Evolutionary conservation across 1,284 basidiomycete species (phyloP), one percentile per base, ranked within the genome.

Genomic region (Vanrija sp.): DNA sequence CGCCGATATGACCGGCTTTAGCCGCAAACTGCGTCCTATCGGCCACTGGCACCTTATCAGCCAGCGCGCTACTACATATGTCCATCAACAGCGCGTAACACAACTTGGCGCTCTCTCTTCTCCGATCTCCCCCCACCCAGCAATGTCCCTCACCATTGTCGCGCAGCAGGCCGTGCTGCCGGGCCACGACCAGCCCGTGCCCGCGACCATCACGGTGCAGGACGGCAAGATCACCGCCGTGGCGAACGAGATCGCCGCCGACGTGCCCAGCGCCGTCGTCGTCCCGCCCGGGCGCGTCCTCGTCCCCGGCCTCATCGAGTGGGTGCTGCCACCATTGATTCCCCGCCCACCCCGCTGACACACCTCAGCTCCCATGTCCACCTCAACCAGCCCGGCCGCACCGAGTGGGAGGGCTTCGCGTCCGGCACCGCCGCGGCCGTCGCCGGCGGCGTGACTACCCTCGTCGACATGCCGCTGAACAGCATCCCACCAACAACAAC

Each of bases 401-500:
- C 72, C 4, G 62, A 87, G 58, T 96, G 93, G 93, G 93, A 97
- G 71, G 93, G 93, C 0, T 96, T 96, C 73, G 85, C 81, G 75
- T 91, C 91, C 0, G 93, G 92, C 8, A 96, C 93, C 0, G 78
- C 82, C 55, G 93, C 93, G 18, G 93, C 93, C 1, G 83, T 86
- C 1, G 87, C 89, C 1, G 93, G 93, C 18, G 93, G 93, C 10
- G 84, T 96, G 25, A 96, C 93, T 5, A 91, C 90, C 1, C 78
- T 96, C 42, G 86, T 96, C 34, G 93, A 96, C 75, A 96, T 96
- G 93, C 93, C 93, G 1, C 80, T 96, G 54, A 96, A 96, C 76
- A 93, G 91, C 4, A 90, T 96, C 54, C 93, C 93, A 0, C 91
- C 93, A 0, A 96, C 93, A 0, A 94, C 90, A 1, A 92, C 89